A percentile compares a stretch with the other conserved stretches of the same genome.
Evolutionary conservation across 495 filamentous ascomycete genomes (phyloP).

Genomic region (Wilcoxina mikolae): DNA sequence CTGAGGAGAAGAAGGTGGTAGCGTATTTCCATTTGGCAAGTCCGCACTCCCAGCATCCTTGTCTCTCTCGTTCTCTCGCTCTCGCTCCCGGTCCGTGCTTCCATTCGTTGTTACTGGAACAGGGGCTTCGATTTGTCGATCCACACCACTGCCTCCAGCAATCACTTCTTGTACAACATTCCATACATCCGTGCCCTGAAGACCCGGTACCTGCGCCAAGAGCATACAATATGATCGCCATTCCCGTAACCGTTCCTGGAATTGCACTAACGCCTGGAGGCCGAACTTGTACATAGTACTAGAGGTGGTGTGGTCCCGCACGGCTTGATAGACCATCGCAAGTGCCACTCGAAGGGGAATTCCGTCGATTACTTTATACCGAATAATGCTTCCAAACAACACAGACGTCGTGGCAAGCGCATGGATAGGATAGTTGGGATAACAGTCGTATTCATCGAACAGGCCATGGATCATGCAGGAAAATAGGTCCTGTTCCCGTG

Average conservation of each 20-base stretch:
- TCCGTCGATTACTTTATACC: conserved; percentile 72
- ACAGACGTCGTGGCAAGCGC: conserved; percentile 90
- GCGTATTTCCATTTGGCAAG: conserved; percentile 16
- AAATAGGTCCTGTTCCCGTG: conserved; percentile 80
- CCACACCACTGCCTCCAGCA: not conserved
- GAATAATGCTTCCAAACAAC: conserved; percentile 92
- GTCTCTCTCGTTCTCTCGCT: not conserved
- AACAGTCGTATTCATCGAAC: conserved; percentile 94
- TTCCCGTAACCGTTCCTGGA: conserved; percentile 65
- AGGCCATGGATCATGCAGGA: conserved; percentile 97
- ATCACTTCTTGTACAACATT: conserved; percentile 69
- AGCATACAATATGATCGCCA: conserved; percentile 83
- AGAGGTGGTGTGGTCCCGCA: conserved; percentile 62
- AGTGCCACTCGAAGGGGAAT: conserved; percentile 82
- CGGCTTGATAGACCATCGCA: conserved; percentile 91
- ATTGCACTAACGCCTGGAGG: conserved; percentile 83
- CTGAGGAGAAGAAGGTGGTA: conserved; percentile 8
- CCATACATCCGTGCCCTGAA: conserved; percentile 73
- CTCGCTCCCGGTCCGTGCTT: not conserved
- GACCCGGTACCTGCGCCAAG: conserved; percentile 59
- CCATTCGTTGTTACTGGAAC: not conserved
- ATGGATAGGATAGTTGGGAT: conserved; percentile 81
- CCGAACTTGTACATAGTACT: conserved; percentile 96
- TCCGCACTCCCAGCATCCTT: not conserved
- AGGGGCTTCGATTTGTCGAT: not conserved